phyloP scores from a whole-genome alignment of 306 rosid species.

The Fagus crenata region DNA sequence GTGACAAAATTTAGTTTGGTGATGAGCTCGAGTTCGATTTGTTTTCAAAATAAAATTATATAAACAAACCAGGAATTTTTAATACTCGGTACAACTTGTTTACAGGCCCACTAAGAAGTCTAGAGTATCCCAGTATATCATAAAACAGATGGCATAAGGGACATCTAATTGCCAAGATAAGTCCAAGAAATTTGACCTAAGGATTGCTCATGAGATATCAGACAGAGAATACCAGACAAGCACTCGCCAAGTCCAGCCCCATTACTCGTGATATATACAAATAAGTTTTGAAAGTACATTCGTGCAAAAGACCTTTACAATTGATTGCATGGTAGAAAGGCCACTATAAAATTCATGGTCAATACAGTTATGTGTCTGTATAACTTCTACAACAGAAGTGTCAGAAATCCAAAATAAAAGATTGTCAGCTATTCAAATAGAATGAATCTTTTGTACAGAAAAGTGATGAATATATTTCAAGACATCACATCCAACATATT shows the following conservation, averaged over 20 bases:
- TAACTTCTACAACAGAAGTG: background rate
- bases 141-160: no score
- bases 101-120: no score
- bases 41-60: no score
- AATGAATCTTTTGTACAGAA: constrained; percentile 27
- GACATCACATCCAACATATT: constrained; percentile 16
- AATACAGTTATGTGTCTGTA: background rate
- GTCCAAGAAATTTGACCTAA: no score
- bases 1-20: no score
- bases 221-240: background rate
- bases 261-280: background rate
- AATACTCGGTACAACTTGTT: no score
- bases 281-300: background rate
- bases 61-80: no score
- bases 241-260: background rate
- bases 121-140: no score
- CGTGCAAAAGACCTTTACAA: background rate
- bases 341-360: background rate
- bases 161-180: no score
- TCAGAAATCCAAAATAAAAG: constrained; percentile 22
- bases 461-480: constrained; percentile 13
- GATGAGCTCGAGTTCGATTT: no score
- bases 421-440: constrained; percentile 7
- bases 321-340: background rate
- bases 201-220: no score